Percentiles rank a stretch among this genome's conserved stretches.
phyloP scores from a whole-genome alignment of 2,329 filamentous ascomycete species.

The Monilinia fructicola region DNA sequence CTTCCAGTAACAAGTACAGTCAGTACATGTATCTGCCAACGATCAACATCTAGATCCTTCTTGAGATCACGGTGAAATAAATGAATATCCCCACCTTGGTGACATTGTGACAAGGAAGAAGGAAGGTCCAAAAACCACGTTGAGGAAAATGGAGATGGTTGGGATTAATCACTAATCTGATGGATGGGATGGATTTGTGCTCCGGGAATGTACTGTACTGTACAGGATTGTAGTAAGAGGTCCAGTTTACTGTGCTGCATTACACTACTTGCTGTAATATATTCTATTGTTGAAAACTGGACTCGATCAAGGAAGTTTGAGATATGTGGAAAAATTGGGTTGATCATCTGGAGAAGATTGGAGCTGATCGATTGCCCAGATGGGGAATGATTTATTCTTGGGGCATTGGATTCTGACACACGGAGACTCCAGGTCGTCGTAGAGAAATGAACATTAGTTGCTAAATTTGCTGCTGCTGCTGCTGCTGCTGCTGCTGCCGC shows the following conservation, averaged over 20 bases:
- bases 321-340: conserved; percentile 12
- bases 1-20: not conserved
- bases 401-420: not conserved
- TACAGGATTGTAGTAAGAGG: not conserved
- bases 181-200: not conserved
- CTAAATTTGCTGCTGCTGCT: too few species aligned
- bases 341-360: conserved; percentile 23
- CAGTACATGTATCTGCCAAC: conserved; percentile 1
- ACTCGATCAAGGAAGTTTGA: not conserved
- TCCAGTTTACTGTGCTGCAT: conserved; percentile 2
- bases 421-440: conserved; percentile 2
- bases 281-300: not conserved
- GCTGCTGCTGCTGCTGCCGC: too few species aligned
- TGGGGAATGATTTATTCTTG: conserved; percentile 17
- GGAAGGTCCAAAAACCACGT: not conserved
- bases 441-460: not conserved
- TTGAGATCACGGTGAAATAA: not conserved
- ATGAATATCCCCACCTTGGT: not conserved
- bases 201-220: not conserved
- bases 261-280: too few species aligned
- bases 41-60: conserved; percentile 1
- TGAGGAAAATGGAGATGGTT: conserved; percentile 13
- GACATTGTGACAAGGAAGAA: too few species aligned
- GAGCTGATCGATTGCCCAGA: conserved; percentile 15
- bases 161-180: not conserved